phyloP scores from a whole-genome alignment of 345 rosid genomes.

The Cardamine occulta region DNA sequence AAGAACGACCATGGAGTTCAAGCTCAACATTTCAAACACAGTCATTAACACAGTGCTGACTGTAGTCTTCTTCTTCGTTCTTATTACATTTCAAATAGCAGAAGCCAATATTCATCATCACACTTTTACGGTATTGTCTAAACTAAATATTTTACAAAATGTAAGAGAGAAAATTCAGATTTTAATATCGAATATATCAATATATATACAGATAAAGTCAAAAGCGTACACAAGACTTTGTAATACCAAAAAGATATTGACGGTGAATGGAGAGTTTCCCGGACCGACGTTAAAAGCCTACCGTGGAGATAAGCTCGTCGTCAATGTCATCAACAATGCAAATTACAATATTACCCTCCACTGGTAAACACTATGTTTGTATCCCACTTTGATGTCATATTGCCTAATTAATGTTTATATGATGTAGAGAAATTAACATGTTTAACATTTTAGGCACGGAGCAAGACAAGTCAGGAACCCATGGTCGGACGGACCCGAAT shows the following conservation, averaged over 20 bases:
- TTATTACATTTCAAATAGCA: slow-evolving; percentile 2
- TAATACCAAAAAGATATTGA: slow-evolving; percentile 47
- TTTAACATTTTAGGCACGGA: slow-evolving; percentile 50
- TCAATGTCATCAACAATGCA: slow-evolving; percentile 57
- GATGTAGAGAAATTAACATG: background rate
- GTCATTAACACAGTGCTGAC: background rate
- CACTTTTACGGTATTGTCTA: slow-evolving; percentile 34
- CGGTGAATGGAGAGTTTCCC: slow-evolving; percentile 54
- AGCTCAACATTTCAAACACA: slow-evolving; percentile 16
- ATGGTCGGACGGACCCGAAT: slow-evolving; percentile 55
- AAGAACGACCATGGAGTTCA: slow-evolving; percentile 23
- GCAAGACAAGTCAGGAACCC: slow-evolving; percentile 45
- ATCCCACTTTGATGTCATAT: background rate
- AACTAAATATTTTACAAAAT: background rate
- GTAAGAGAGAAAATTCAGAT: background rate
- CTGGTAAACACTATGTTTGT: slow-evolving; percentile 42
- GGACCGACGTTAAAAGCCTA: slow-evolving; percentile 52
- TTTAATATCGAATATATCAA: background rate
- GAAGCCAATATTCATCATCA: slow-evolving; percentile 38
- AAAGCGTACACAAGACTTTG: slow-evolving; percentile 48
- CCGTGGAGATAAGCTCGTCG: slow-evolving; percentile 50
- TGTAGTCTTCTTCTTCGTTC: slow-evolving; percentile 19
- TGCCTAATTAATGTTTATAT: background rate
- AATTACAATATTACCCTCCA: slow-evolving; percentile 57
- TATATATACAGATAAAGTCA: slow-evolving; percentile 43